These are phyloP conservation scores for Calophaca sinica DNA, from an alignment of 306 rosid genomes.

Conservation along the genomic window DNA sequence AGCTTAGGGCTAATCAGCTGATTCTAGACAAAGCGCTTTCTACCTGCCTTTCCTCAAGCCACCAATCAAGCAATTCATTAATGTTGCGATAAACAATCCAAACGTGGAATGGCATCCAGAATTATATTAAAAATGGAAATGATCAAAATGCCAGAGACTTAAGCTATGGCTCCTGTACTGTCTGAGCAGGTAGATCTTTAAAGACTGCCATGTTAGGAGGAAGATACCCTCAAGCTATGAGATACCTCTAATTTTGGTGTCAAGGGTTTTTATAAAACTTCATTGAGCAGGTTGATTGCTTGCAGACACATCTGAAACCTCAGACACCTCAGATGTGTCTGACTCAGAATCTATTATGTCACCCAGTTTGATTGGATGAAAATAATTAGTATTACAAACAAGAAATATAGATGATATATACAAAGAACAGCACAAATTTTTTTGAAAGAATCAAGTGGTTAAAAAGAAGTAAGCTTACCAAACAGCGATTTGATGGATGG, in stretches of 20 bases:
- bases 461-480: conserved; percentile 55
- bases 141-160: conserved; percentile 29
- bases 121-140: conserved; percentile 29
- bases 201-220: conserved; percentile 44
- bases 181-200: conserved; percentile 20
- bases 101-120: conserved; percentile 38
- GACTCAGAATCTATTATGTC: conserved; percentile 62
- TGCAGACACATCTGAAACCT: conserved; percentile 46
- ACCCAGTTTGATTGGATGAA: conserved; percentile 38
- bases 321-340: conserved; percentile 59
- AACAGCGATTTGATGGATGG: conserved; percentile 87
- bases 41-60: conserved; percentile 24
- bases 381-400: background rate
- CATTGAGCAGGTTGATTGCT: conserved; percentile 52
- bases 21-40: conserved; percentile 40
- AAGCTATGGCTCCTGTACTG: conserved; percentile 39
- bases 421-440: no score
- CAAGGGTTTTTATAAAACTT: conserved; percentile 61
- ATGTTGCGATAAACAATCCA: conserved; percentile 38
- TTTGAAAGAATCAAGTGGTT: no score
- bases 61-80: conserved; percentile 35
- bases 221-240: conserved; percentile 42
- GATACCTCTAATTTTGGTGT: conserved; percentile 58
- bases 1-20: conserved; percentile 34
- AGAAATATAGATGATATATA: no score